Percentiles rank a stretch among this genome's conserved stretches.
phyloP scores from a whole-genome alignment of 805 yeast species.

The Yamadazyma sp. region DNA sequence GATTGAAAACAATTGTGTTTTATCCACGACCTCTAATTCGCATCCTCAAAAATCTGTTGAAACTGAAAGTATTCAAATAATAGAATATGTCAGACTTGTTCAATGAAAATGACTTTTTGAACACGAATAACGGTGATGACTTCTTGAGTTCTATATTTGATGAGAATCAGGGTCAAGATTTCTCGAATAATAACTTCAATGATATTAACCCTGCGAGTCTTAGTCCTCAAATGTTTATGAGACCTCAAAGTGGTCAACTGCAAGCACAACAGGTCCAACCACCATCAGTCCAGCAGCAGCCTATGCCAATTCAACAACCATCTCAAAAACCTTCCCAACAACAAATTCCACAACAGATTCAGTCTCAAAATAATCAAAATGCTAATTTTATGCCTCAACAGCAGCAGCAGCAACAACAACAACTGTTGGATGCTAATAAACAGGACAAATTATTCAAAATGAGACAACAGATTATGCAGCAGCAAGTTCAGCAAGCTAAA shows the following conservation, averaged over 20 bases:
- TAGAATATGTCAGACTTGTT: constrained; percentile 42
- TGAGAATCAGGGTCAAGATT: constrained; percentile 16
- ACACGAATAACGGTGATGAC: constrained; percentile 20
- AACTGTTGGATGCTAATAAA: constrained; percentile 17
- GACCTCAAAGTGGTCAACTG: constrained; percentile 10
- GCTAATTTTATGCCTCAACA: constrained; percentile 17
- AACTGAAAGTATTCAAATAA: not conserved
- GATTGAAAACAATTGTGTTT: too few species aligned
- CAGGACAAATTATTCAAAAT: constrained; percentile 33
- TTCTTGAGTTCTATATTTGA: constrained; percentile 36
- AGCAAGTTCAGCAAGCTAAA: constrained; percentile 16
- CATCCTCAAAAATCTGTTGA: not conserved
- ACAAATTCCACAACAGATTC: constrained; percentile 14
- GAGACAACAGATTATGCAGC: constrained; percentile 40
- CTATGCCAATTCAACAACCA: constrained; percentile 12
- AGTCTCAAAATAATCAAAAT: constrained; percentile 13
- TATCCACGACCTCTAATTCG: too few species aligned
- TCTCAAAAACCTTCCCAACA: constrained; percentile 12
- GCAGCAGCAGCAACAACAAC: constrained; percentile 14
- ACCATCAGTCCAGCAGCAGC: constrained; percentile 9
- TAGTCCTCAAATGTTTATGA: constrained; percentile 21
- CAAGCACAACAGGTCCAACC: constrained; percentile 18
- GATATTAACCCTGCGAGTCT: constrained; percentile 9
- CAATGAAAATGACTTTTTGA: constrained; percentile 33
- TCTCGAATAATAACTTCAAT: constrained; percentile 1